phyloP scores from a whole-genome alignment of 305 asterid genomes.

The Fraxinus platypoda region DNA sequence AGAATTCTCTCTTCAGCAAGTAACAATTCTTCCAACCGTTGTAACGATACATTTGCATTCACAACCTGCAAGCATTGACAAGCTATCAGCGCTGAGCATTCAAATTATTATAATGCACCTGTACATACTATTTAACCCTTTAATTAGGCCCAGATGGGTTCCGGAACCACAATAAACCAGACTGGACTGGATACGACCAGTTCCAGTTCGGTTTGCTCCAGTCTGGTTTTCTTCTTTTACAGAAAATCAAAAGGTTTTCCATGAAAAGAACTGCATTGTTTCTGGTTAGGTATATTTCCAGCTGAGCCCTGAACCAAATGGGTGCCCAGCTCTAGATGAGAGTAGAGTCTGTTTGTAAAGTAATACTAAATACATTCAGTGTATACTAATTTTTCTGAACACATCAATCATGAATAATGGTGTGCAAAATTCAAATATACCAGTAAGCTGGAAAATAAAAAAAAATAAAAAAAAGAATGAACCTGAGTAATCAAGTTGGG shows the following conservation, averaged over 20 bases:
- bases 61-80: constrained; percentile 58
- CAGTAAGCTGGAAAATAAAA: constrained; percentile 7
- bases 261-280: background rate
- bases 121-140: background rate
- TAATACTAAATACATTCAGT: background rate
- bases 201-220: background rate
- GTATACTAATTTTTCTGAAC: background rate
- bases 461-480: constrained; percentile 4
- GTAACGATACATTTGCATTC: constrained; percentile 87
- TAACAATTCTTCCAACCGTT: constrained; percentile 83
- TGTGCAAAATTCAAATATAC: background rate
- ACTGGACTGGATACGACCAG: background rate
- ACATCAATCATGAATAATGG: background rate
- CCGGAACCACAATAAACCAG: background rate
- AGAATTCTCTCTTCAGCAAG: constrained; percentile 85
- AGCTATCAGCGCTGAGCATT: background rate
- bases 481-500: constrained; percentile 95
- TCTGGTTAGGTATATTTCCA: background rate
- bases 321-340: background rate
- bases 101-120: background rate
- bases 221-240: background rate
- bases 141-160: background rate
- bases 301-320: background rate
- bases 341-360: background rate
- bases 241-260: background rate